These are phyloP conservation scores for Solanum paucissectum DNA, from an alignment of 257 asterid species.

Conservation along the genomic window DNA sequence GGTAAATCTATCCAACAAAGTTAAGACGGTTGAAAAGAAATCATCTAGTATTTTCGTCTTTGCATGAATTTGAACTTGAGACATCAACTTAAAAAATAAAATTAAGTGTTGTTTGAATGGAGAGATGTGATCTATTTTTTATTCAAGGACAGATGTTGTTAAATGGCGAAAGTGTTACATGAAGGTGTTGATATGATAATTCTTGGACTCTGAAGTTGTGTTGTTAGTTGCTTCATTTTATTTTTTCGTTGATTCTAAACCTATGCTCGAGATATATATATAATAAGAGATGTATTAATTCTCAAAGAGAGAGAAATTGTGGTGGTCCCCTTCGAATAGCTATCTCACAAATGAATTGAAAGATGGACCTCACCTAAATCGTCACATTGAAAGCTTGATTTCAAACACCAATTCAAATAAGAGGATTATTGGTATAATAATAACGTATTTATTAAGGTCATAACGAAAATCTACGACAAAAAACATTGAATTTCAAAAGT, in stretches of 20 bases:
- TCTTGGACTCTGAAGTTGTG: background rate
- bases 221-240: background rate
- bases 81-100: background rate
- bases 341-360: background rate
- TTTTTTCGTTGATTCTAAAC: background rate
- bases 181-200: background rate
- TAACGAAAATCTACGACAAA: background rate
- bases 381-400: background rate
- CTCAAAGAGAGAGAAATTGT: background rate
- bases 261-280: fast-evolving
- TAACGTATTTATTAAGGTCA: background rate
- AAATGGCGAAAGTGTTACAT: background rate
- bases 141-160: background rate
- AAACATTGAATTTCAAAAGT: background rate
- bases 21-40: fast-evolving
- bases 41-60: fast-evolving
- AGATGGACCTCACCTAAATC: fast-evolving
- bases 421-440: background rate
- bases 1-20: fast-evolving
- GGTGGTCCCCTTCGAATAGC: background rate
- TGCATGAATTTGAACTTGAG: background rate
- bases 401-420: background rate
- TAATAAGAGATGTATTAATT: background rate
- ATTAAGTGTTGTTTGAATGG: background rate
- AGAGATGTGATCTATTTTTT: background rate